phyloP scores from a whole-genome alignment of 2,329 filamentous ascomycete species.

The Colletotrichum siamense region DNA sequence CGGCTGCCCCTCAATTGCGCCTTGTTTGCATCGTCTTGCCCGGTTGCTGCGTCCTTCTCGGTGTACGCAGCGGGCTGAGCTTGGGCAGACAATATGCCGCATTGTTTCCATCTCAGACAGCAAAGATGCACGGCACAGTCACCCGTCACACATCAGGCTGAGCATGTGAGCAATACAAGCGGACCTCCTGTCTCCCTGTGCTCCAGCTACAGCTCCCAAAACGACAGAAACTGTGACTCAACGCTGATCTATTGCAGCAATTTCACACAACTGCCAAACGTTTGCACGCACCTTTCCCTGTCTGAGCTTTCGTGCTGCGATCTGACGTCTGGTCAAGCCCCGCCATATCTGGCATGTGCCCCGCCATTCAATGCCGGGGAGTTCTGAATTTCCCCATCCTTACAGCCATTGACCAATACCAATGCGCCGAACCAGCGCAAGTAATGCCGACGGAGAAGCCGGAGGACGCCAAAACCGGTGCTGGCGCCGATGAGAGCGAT shows the following conservation, averaged over 20 bases:
- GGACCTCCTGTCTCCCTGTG: background rate
- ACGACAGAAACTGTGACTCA: background rate
- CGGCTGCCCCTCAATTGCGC: background rate
- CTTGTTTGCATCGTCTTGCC: background rate
- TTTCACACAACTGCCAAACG: background rate
- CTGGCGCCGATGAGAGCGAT: slow-evolving; percentile 9
- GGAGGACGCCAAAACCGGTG: background rate
- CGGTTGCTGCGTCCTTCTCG: background rate
- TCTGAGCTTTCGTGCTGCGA: slow-evolving; percentile 17
- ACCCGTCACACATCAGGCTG: background rate
- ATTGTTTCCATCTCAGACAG: background rate
- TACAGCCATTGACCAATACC: slow-evolving; percentile 15
- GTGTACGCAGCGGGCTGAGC: background rate
- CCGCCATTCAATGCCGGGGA: slow-evolving; percentile 1
- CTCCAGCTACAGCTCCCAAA: background rate
- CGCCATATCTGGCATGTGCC: slow-evolving; percentile 16
- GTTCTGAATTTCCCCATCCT: background rate
- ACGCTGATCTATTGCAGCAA: background rate
- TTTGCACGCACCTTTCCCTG: slow-evolving; percentile 1
- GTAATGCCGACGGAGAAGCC: slow-evolving; percentile 7
- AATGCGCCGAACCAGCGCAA: background rate
- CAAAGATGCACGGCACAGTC: background rate
- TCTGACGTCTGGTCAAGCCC: slow-evolving; percentile 15
- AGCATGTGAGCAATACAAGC: background rate
- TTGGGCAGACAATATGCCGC: background rate